Conservation (phyloP, 176 grass and related monocot species). For the Triticum dicoccoides region DNA sequence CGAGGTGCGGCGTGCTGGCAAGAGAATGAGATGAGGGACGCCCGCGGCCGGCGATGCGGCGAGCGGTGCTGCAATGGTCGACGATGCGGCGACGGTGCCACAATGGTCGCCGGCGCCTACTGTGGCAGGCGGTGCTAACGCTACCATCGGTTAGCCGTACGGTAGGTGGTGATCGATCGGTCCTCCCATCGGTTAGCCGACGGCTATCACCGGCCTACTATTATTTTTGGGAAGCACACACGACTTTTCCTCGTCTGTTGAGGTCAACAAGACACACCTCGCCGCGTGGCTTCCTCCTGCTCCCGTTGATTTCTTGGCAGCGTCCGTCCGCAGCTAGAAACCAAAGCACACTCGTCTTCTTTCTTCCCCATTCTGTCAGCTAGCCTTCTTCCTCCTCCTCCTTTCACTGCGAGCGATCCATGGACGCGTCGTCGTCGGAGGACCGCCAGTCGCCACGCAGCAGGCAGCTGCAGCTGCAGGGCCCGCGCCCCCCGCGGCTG, state of each 20-base stretch:
- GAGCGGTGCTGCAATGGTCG: too few relatives aligned
- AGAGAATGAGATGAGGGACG: too few relatives aligned
- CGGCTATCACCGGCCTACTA: too few relatives aligned
- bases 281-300: neutral
- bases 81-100: too few relatives aligned
- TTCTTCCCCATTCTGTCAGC: neutral
- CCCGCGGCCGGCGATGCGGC: too few relatives aligned
- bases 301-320: neutral
- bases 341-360: neutral
- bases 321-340: neutral
- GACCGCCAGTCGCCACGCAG: slow-evolving; percentile 55
- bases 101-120: too few relatives aligned
- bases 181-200: too few relatives aligned
- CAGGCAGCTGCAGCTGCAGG: slow-evolving; percentile 79
- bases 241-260: neutral
- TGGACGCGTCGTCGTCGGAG: slow-evolving; percentile 43
- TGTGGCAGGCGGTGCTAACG: too few relatives aligned
- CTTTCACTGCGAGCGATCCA: neutral
- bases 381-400: neutral
- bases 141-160: too few relatives aligned
- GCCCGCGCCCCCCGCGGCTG: slow-evolving; percentile 68
- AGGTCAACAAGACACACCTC: neutral
- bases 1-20: too few relatives aligned
- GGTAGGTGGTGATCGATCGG: too few relatives aligned
- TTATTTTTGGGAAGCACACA: neutral